phyloP scores from a whole-genome alignment of 139 green algal genomes.

The Marvania coccoides region DNA sequence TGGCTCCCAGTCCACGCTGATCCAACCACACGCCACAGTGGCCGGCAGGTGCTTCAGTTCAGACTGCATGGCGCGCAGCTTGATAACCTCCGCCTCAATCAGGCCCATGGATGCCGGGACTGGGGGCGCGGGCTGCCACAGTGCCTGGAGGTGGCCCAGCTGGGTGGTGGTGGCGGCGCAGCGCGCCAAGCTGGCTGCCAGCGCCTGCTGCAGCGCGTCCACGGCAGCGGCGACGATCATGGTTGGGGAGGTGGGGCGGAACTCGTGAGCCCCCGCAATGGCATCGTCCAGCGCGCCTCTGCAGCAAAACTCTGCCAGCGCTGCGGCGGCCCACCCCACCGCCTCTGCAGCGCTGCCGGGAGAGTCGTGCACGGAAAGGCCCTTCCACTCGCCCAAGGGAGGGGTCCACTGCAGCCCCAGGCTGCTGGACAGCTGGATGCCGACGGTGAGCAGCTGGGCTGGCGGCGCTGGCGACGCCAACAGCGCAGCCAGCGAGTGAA shows the following conservation, averaged over 20 bases:
- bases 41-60: not conserved
- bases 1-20: not conserved
- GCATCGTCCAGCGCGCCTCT: no score
- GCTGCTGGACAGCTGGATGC: no score
- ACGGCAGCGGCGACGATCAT: not conserved
- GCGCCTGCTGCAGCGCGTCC: not conserved
- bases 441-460: no score
- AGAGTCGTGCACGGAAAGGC: no score
- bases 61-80: not conserved
- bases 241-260: not conserved
- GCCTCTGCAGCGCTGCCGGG: not conserved
- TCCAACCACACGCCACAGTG: not conserved
- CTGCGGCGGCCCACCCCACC: not conserved
- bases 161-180: not conserved
- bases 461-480: no score
- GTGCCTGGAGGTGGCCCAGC: not conserved
- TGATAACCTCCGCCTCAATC: not conserved
- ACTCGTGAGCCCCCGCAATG: no score
- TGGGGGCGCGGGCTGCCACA: not conserved
- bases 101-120: no score
- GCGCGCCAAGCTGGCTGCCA: not conserved
- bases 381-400: not conserved
- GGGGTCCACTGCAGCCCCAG: not conserved
- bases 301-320: not conserved
- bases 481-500: no score